A percentile compares a stretch with the other conserved stretches of the same genome.
These are phyloP conservation scores for Mucor racemosus DNA, from an alignment of 371 early-diverging fungal species.

Conservation along the genomic window DNA sequence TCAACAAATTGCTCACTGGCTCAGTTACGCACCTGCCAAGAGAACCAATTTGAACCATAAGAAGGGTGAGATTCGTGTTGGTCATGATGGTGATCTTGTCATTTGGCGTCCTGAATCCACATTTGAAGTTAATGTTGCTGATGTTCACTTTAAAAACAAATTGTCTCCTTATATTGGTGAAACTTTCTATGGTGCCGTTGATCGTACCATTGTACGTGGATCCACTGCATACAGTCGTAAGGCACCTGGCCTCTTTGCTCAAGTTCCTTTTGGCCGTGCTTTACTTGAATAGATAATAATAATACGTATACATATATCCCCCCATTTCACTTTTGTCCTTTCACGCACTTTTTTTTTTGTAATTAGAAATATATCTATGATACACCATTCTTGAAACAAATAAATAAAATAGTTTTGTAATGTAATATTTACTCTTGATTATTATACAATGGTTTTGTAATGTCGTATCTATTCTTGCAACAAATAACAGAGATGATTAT, in stretches of 20 bases:
- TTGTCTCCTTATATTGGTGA: slow-evolving; percentile 77
- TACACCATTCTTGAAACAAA: no score
- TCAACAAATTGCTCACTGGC: slow-evolving; percentile 68
- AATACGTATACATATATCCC: slow-evolving; percentile 7
- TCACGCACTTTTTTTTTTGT: neutral
- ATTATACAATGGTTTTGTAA: no score
- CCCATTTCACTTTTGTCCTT: slow-evolving; percentile 3
- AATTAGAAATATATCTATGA: no score
- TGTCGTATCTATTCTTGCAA: no score
- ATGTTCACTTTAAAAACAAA: slow-evolving; percentile 83
- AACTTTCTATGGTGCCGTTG: slow-evolving; percentile 65
- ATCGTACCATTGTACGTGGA: slow-evolving; percentile 79
- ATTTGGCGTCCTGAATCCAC: slow-evolving; percentile 77
- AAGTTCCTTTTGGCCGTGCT: slow-evolving; percentile 16
- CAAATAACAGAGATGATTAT: no score
- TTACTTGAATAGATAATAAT: slow-evolving; percentile 20
- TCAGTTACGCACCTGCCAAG: slow-evolving; percentile 69
- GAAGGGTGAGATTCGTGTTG: slow-evolving; percentile 72
- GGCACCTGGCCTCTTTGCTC: slow-evolving; percentile 12
- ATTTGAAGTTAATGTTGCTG: slow-evolving; percentile 56
- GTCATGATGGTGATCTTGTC: slow-evolving; percentile 78
- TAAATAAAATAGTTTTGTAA: no score
- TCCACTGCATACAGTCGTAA: slow-evolving; percentile 56
- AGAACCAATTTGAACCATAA: slow-evolving; percentile 64
- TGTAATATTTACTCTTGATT: no score